Conservation (phyloP, 768 basidiomycete genomes). For the Suillus americanus region DNA sequence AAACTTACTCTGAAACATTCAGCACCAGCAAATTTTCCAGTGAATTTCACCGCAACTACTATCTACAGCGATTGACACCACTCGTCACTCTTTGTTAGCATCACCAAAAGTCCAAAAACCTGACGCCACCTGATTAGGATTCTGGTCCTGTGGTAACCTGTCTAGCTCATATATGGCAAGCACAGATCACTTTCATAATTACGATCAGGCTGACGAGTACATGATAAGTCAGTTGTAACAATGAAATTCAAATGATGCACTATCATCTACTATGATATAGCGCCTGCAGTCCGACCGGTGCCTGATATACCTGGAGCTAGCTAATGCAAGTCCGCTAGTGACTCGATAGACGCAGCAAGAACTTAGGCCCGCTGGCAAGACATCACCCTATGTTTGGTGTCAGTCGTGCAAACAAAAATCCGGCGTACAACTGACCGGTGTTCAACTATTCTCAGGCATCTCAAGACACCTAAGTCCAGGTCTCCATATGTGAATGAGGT, state of each 20-base stretch:
- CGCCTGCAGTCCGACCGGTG: neutral
- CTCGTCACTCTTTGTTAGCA: too few relatives aligned
- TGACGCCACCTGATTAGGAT: neutral
- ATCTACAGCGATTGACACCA: too few relatives aligned
- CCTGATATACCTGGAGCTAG: neutral
- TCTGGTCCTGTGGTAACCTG: neutral
- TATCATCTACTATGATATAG: neutral
- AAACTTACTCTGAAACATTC: too few relatives aligned
- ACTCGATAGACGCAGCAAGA: neutral
- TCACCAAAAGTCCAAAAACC: neutral
- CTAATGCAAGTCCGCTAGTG: neutral
- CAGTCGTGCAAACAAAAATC: constrained; percentile 6
- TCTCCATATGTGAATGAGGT: too few relatives aligned
- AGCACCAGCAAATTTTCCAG: too few relatives aligned
- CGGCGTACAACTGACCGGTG: constrained; percentile 47
- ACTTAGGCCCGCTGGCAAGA: constrained; percentile 30
- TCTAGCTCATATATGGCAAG: neutral
- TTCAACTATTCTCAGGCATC: constrained; percentile 41
- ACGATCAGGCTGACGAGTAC: neutral
- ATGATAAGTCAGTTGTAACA: neutral
- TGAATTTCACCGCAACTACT: too few relatives aligned
- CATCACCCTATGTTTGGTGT: constrained; percentile 37
- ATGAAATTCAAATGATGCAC: neutral
- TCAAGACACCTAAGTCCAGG: too few relatives aligned
- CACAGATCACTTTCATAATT: neutral